Evolutionary conservation across 495 filamentous ascomycete genomes (phyloP).

Genomic region (Penicillium psychrofluorescens): DNA sequence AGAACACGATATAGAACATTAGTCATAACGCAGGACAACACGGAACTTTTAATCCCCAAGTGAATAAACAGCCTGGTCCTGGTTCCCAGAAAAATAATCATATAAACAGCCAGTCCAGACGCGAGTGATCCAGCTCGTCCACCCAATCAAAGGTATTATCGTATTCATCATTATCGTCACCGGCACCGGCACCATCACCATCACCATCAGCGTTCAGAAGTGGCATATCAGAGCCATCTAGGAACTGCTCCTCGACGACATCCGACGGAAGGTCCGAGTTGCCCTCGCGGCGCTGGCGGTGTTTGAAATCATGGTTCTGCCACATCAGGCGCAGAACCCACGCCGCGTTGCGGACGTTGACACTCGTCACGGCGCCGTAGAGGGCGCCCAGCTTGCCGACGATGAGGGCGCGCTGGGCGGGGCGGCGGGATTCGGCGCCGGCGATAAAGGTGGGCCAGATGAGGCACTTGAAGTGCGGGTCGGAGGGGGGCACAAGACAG

Average conservation of each 20-base stretch:
- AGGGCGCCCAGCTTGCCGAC: constrained; percentile 29
- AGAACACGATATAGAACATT: constrained; percentile 1
- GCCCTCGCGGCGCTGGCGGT: constrained; percentile 2
- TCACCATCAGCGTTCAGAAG: constrained; percentile 1
- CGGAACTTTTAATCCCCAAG: background rate
- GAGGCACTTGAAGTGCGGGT: constrained; percentile 42
- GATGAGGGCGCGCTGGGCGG: constrained; percentile 26
- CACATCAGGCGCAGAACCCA: constrained; percentile 42
- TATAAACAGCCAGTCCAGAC: constrained; percentile 42
- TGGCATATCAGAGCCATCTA: background rate
- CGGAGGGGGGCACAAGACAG: constrained; percentile 25
- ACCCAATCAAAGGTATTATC: constrained; percentile 39
- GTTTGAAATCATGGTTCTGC: constrained; percentile 33
- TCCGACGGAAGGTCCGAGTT: background rate
- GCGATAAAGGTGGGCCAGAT: constrained; percentile 45
- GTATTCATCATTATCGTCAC: constrained; percentile 11
- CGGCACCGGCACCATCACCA: constrained; percentile 3
- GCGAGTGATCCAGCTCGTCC: constrained; percentile 36
- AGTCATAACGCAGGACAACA: background rate
- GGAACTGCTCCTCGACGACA: background rate
- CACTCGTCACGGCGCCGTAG: constrained; percentile 33
- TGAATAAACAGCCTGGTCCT: too few species aligned
- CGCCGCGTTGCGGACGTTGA: constrained; percentile 40
- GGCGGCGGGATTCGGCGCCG: constrained; percentile 33
- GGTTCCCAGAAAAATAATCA: constrained; percentile 10